Base-by-base conservation (phyloP, 1,284 basidiomycete genomes). In the Leccinum griseonigrum region DNA sequence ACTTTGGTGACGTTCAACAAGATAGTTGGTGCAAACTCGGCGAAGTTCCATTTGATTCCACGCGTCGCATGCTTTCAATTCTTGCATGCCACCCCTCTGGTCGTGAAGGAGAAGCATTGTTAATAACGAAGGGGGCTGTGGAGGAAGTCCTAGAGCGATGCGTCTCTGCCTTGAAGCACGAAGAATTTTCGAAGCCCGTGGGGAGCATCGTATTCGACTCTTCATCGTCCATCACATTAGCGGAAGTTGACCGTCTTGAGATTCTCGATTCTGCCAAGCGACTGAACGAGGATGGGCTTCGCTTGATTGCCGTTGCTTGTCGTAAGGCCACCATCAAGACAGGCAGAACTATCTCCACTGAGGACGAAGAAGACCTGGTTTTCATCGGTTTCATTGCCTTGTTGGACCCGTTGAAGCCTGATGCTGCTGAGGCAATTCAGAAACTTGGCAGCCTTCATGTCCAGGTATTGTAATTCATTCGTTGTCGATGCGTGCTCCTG, bases 131-230 rank as follows among this genome's bases (percentile, higher is more conserved):
- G 34, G 71, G 71, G 3, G 71, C 71, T 1, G 74, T 74, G 9
- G 71, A 73, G 52, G 71, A 73, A 60, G 74, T 73, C 14, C 55
- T 73, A 29, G 74, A 73, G n/a, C 61, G 69, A 58, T 76, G 70
- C 36, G 31, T 69, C 59, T 70, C 64, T n/a, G n/a, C 57, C 56
- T 58, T 75, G 58, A 64, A 56, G 28, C 11, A 56, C 13, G 65
- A 71, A 48, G 67, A 71, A 36, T 54, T 61, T 40, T 63, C 60
- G 36, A 58, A 68, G 29, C 59, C 65, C 16, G 56, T 67, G 8
- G 56, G 29, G 10, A 28, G 58, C 29, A 58, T 70, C 43, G 46
- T 28, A 3, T 64, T 73, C 38, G 72, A 66, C 36, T 53, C 64
- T 3, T 60, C 66, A 54, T 69, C 64, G 7, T 62, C 61, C 22